Evolutionary conservation across 2,329 filamentous ascomycete species (phyloP), one percentile per base, ranked within the genome.

Genomic region (Lasiodiplodia sp.): DNA sequence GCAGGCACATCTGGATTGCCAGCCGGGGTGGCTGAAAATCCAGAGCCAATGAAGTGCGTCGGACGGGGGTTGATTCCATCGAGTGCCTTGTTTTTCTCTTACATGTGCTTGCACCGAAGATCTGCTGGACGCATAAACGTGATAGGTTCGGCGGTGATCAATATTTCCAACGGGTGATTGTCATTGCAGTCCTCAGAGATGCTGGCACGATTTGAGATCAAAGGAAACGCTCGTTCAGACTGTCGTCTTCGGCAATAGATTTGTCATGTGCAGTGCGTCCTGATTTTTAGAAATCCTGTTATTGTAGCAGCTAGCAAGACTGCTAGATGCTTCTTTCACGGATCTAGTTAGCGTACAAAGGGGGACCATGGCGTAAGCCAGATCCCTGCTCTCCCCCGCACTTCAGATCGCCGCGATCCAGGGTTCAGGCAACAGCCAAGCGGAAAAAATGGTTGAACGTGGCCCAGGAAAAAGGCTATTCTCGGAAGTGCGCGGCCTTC

Each of bases 371-470:
- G 16, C 40, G 51, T 25, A 66, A 66, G 63, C 63, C 40, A 56
- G 25, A 66, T 66, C 64, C 64, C 51, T 66, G 64, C 18, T 66
- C 49, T 34, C 64, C 53, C 31, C 51, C 64, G 51, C 64, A 55
- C 51, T 66, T 52, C 10, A 31, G 37, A 10, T 38, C 37, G 6
- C 40, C 25, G 18, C 28, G 21, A 49, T 31, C 60, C 16, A 25
- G 60, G 60, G 23, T 40, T 44, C 34, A 31, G 25, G 60, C 21
- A 64, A 16, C 44, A 63, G n/a, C 58, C 28, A 51, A 63, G 44
- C 25, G 44, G 44, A 63, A 44, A 34, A 51, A 49, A 49, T 25
- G n/a, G 4, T 51, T 38, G 28, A 47, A 64, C 23, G 44, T 52
- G 47, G 25, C 18, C 44, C 21, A 34, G 25, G 6, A 1, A 47